Evolutionary conservation across 2,329 filamentous ascomycete species (phyloP), one percentile per base, ranked within the genome.

Genomic region (Aspergillus awamori): DNA sequence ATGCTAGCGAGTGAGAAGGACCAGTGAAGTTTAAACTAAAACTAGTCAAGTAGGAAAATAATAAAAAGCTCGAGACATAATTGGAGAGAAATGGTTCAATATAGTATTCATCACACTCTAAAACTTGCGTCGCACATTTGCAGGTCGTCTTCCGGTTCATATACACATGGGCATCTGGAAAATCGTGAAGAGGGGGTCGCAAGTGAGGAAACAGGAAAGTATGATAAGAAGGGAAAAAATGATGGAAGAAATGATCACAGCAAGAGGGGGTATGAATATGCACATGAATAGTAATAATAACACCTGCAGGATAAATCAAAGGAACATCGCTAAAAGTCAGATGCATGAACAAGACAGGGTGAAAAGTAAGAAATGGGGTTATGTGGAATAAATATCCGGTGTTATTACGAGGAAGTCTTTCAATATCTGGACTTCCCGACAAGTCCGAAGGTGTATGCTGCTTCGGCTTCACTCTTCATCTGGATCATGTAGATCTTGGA

Each of bases 401-500:
- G 11, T 13, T 36, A 36, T 24, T 8, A 30, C 20, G 5, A n/a
- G 20, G 15, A 39, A 1, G 10, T 17, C 4, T 3, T 8, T 47
- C 74, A 83, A 71, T 84, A 84, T 64, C 81, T 76, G 64, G 83
- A 70, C 65, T 82, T 83, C 8, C 82, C 82, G 45, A 84, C 82
- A 66, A 84, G 74, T 3, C 80, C 81, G 69, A 84, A 84, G 1
- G 82, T 83, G 74, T 83, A 83, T n/a, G 79, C 80, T 3, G 82
- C 79, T 68, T 84, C 82, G 13, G 79, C 80, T 65, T 83, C 81
- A 51, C 79, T 78, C 70, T 81, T 82, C 79, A 84, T 83, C 71
- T 87, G 85, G 62, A 90, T 81, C 87, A 90, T 89, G 71, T 87
- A 90, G 10, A 88, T 82, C 63, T 79, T 83, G 45, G 83, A 84